phyloP scores from a whole-genome alignment of 2,329 filamentous ascomycete species.

The Talaromyces sp. region DNA sequence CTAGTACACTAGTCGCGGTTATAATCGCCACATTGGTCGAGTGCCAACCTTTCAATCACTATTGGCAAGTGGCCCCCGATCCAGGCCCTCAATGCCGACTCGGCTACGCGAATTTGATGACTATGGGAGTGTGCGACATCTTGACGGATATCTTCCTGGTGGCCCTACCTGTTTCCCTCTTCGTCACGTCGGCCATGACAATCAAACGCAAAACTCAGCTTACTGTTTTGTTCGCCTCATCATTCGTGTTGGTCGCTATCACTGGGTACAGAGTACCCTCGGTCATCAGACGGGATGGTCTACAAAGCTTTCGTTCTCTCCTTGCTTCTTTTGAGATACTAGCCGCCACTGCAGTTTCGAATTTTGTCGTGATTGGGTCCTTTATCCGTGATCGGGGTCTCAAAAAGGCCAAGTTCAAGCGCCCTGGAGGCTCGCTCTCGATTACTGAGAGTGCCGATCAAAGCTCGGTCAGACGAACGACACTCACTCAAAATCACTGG shows the following conservation, averaged over 20 bases:
- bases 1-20: conserved; percentile 74
- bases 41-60: conserved; percentile 70
- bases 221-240: conserved; percentile 75
- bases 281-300: conserved; percentile 65
- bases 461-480: conserved; percentile 40
- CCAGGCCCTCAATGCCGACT: conserved; percentile 81
- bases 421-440: conserved; percentile 34
- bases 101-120: conserved; percentile 80
- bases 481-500: conserved; percentile 67
- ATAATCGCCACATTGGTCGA: conserved; percentile 77
- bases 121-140: conserved; percentile 85
- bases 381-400: conserved; percentile 86
- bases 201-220: conserved; percentile 75
- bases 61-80: conserved; percentile 81
- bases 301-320: conserved; percentile 82
- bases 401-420: conserved; percentile 80
- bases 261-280: conserved; percentile 77
- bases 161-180: conserved; percentile 83
- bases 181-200: conserved; percentile 71
- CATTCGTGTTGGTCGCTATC: conserved; percentile 71
- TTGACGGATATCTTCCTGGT: conserved; percentile 85
- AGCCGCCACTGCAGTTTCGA: conserved; percentile 81
- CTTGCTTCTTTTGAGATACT: conserved; percentile 87
- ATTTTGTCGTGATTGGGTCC: conserved; percentile 83
- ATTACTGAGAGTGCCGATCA: conserved; percentile 44